Percentiles rank a stretch among this genome's conserved stretches.
Evolutionary conservation across 352 stramenopile genomes (phyloP).

Genomic region (Globisporangium viniferum): DNA sequence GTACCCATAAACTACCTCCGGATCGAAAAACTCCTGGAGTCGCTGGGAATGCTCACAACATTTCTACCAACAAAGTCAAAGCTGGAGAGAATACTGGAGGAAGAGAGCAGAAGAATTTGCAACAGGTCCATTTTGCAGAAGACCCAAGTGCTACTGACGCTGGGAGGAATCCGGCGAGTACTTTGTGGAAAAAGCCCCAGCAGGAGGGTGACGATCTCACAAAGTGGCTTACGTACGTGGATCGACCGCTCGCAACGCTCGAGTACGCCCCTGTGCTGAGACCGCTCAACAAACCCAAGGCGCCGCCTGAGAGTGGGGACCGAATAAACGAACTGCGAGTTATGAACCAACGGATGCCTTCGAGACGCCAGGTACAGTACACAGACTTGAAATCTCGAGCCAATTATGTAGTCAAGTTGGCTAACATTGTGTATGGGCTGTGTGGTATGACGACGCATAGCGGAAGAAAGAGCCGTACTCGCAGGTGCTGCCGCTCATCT

Average conservation of each 20-base stretch:
- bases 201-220: not conserved
- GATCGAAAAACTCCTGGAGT: not conserved
- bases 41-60: not conserved
- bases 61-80: not conserved
- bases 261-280: constrained; percentile 9
- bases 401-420: not conserved
- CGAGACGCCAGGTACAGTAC: constrained; percentile 2
- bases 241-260: not conserved
- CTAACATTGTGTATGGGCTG: not conserved
- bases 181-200: constrained; percentile 1
- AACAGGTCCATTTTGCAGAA: not conserved
- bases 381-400: not conserved
- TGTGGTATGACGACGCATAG: not conserved
- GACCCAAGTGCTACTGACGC: not conserved
- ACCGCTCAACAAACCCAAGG: constrained; percentile 2
- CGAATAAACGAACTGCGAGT: not conserved
- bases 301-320: not conserved
- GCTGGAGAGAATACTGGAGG: not conserved
- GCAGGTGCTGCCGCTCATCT: constrained; percentile 2
- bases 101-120: not conserved
- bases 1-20: not conserved
- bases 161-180: not conserved
- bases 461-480: constrained; percentile 4
- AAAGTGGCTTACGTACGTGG: constrained; percentile 15
- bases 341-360: not conserved